These are phyloP conservation scores for Phaeodactylum tricornutum DNA, from an alignment of 108 stramenopile species.

Conservation along the genomic window DNA sequence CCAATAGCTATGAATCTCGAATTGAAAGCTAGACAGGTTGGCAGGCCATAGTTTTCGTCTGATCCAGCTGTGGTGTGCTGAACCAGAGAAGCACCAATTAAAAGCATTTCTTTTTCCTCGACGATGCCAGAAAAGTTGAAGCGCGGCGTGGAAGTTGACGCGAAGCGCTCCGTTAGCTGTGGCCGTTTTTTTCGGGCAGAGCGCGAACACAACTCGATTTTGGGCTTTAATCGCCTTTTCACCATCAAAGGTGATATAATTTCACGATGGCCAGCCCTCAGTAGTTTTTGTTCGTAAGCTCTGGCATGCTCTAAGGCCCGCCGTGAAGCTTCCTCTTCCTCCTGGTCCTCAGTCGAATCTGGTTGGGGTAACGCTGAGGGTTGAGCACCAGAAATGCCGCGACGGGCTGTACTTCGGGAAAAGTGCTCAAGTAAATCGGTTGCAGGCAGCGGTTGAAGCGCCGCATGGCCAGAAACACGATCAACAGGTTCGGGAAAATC, in stretches of 20 bases:
- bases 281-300: slow-evolving; percentile 39
- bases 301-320: slow-evolving; percentile 30
- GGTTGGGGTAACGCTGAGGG: neutral
- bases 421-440: slow-evolving; percentile 2
- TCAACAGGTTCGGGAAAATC: neutral
- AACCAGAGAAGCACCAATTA: neutral
- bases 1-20: slow-evolving; percentile 85
- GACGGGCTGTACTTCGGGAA: no score
- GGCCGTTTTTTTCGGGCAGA: no score
- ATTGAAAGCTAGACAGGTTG: slow-evolving; percentile 68
- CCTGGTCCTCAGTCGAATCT: neutral
- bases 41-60: slow-evolving; percentile 27
- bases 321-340: slow-evolving; percentile 13
- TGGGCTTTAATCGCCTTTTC: slow-evolving; percentile 75
- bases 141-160: no score
- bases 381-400: no score
- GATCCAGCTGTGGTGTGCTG: slow-evolving; percentile 4
- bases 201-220: slow-evolving; percentile 42
- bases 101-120: slow-evolving; percentile 11
- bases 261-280: slow-evolving; percentile 50
- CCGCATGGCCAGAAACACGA: neutral
- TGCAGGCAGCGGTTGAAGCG: neutral
- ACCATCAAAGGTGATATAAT: slow-evolving; percentile 68
- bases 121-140: slow-evolving; percentile 54
- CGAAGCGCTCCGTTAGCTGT: no score